These are phyloP conservation scores for Teratosphaeria destructans DNA, from an alignment of 2,329 filamentous ascomycete genomes.

Conservation along the genomic window DNA sequence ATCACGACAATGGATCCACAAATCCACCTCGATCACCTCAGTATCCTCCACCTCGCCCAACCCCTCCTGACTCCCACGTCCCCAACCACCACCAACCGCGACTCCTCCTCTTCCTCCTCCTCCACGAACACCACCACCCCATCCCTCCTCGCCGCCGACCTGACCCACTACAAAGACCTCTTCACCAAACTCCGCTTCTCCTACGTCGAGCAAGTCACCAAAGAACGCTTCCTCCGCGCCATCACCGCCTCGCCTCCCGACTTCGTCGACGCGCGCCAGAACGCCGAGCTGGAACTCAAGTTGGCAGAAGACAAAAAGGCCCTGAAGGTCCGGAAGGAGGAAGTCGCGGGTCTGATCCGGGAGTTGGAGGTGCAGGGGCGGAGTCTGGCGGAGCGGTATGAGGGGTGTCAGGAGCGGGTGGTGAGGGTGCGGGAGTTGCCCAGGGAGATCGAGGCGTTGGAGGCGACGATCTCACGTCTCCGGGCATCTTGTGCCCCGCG, in stretches of 20 bases:
- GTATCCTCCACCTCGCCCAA: constrained; percentile 5
- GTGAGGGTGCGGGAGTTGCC: constrained; percentile 43
- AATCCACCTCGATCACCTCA: neutral
- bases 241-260: constrained; percentile 85
- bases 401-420: constrained; percentile 43
- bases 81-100: constrained; percentile 1
- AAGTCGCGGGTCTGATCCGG: constrained; percentile 62
- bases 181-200: constrained; percentile 95
- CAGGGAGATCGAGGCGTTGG: constrained; percentile 41
- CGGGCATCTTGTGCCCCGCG: constrained; percentile 26
- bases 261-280: constrained; percentile 73
- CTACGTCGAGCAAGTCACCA: constrained; percentile 96
- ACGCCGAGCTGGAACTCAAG: constrained; percentile 63
- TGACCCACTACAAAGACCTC: constrained; percentile 84
- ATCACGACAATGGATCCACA: neutral
- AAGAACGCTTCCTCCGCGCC: constrained; percentile 90
- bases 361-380: constrained; percentile 58
- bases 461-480: constrained; percentile 39
- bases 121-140: constrained; percentile 41
- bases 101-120: constrained; percentile 2
- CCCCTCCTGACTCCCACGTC: constrained; percentile 4
- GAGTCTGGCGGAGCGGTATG: constrained; percentile 47
- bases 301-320: constrained; percentile 59
- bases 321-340: constrained; percentile 68
- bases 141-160: constrained; percentile 67